Base-by-base conservation (phyloP, 768 basidiomycete genomes). In the Lactarius quietus region DNA sequence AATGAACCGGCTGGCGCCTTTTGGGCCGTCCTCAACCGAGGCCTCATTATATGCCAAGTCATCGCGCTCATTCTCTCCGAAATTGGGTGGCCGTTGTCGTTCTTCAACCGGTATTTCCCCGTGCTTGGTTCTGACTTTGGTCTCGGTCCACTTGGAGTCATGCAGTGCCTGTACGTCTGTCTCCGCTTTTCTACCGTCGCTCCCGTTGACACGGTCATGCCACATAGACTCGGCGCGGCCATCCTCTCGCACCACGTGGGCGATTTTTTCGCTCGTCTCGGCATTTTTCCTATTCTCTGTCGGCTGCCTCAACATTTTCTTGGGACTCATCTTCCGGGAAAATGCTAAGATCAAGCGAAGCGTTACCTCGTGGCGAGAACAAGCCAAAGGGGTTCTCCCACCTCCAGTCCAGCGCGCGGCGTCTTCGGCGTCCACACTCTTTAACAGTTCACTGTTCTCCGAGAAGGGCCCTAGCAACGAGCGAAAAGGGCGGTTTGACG, bases 201-300 rank as follows among this genome's bases (percentile, higher is more conserved):
- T 29, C 54, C 35, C 31, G 33, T 43, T 64, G 54, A 69, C 29
- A n/a, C 31, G 2, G 15, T 48, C 26, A 35, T 17, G 18, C 20
- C 43, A 45, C 54, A 18, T 58, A 70, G 69, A 39, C 52, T 95
- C 80, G 80, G 79, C 31, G 80, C 81, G 14, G 76, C 79, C n/a
- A 78, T 83, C 57, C 77, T 85, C 52, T 82, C 81, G 35, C 82
- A 82, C 68, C 81, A 87, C 74, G 92, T 94, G 64, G 87, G 93
- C 71, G 86, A 85, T 66, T 95, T 96, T n/a, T 79, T 86, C 93
- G 23, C 90, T 95, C 73, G 93, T 93, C 67, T 82, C 93, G 6
- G 93, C 90, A 55, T 95, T 95, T 82, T 88, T 96, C 80, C 84
- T 96, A 66, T 96, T 96, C 79, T 83, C 92, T 59, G 72, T 96